Evolutionary conservation across 257 asterid species (phyloP).

Genomic region (Verbascum thapsus): DNA sequence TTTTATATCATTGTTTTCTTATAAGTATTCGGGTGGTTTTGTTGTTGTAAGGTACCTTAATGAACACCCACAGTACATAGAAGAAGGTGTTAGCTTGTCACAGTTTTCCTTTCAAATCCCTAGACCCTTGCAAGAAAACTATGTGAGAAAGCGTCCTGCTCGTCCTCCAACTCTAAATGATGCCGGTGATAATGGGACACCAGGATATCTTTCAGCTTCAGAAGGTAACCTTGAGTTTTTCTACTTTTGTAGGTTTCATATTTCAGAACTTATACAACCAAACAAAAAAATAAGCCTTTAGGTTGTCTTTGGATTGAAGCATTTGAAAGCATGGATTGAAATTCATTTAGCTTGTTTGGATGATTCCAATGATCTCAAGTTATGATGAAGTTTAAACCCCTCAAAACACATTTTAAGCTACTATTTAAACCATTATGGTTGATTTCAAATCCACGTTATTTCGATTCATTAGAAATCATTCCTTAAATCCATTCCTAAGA

Average conservation of each 20-base stretch:
- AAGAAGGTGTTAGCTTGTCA: constrained; percentile 49
- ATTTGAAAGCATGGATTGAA: too few relatives aligned
- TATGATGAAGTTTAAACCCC: too few relatives aligned
- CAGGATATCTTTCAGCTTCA: constrained; percentile 37
- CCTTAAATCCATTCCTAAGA: too few relatives aligned
- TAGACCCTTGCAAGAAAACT: constrained; percentile 65
- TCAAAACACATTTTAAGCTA: too few relatives aligned
- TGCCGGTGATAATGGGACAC: constrained; percentile 35
- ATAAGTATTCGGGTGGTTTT: constrained; percentile 16
- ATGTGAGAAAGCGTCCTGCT: constrained; percentile 62
- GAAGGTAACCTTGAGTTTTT: constrained; percentile 42
- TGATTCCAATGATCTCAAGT: too few relatives aligned
- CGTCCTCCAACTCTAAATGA: constrained; percentile 38
- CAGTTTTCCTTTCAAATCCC: constrained; percentile 85
- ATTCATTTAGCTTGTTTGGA: too few relatives aligned
- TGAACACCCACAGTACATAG: constrained; percentile 54
- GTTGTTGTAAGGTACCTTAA: constrained; percentile 57
- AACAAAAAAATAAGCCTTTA: constrained; percentile 1
- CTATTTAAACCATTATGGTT: too few relatives aligned
- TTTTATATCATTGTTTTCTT: constrained; percentile 16
- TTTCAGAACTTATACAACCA: constrained; percentile 3
- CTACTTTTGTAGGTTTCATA: background rate
- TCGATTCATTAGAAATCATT: too few relatives aligned
- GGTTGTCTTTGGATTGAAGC: too few relatives aligned
- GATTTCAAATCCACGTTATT: too few relatives aligned